Evolutionary conservation across 192 early-diverging fungal genomes (phyloP).

Genomic region (Chytriomyces confervae): DNA sequence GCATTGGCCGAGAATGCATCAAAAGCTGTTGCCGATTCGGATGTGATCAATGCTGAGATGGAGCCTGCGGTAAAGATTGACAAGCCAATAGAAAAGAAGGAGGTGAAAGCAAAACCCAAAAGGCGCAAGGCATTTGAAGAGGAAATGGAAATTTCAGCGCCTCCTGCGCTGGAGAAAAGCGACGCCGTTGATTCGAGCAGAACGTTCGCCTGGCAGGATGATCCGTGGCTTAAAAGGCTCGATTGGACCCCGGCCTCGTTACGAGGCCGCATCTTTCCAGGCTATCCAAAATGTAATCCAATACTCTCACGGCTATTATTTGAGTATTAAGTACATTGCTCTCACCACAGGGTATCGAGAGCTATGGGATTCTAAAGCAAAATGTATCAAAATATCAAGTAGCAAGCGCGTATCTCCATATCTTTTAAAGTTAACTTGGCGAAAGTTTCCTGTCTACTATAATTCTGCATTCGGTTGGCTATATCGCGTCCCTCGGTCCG

Average conservation of each 20-base stretch:
- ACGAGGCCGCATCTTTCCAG: constrained; percentile 32
- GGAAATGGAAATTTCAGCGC: too few species aligned
- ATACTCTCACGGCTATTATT: background rate
- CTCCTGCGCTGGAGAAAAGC: too few species aligned
- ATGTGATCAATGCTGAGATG: constrained; percentile 65
- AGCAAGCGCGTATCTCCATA: constrained; percentile 80
- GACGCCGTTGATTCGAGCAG: too few species aligned
- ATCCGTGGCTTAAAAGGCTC: constrained; percentile 17
- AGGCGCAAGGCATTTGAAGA: too few species aligned
- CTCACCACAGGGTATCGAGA: constrained; percentile 76
- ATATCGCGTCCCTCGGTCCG: constrained; percentile 67
- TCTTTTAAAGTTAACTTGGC: constrained; percentile 83
- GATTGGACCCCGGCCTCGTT: constrained; percentile 27
- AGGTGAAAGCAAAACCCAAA: background rate
- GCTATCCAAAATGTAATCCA: constrained; percentile 41
- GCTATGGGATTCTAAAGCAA: constrained; percentile 66
- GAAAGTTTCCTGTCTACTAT: constrained; percentile 78
- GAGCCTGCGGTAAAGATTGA: too few species aligned
- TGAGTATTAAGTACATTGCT: background rate
- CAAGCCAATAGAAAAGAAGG: constrained; percentile 40
- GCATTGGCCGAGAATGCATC: too few species aligned
- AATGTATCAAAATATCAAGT: constrained; percentile 69
- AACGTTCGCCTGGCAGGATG: constrained; percentile 8
- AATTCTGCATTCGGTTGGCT: constrained; percentile 78
- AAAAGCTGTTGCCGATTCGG: constrained; percentile 19